Percentiles rank a stretch among this genome's conserved stretches.
These are phyloP conservation scores for Cladorrhinum samala DNA, from an alignment of 495 filamentous ascomycete species.

Conservation along the genomic window DNA sequence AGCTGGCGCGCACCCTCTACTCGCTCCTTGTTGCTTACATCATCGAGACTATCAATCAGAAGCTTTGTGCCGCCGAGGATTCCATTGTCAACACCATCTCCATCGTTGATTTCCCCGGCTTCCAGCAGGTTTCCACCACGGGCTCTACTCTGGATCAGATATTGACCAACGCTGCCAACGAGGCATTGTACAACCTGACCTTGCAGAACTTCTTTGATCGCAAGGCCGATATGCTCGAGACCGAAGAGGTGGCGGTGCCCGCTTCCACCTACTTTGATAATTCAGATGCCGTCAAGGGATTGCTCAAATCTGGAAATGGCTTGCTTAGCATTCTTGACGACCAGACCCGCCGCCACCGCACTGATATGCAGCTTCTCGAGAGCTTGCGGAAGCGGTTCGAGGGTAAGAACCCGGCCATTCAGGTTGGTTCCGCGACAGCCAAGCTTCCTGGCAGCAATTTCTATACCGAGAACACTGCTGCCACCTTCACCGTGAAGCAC, in stretches of 20 bases:
- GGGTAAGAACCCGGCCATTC: constrained; percentile 84
- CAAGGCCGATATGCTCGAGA: constrained; percentile 84
- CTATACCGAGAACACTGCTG: constrained; percentile 64
- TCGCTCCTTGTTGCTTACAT: constrained; percentile 92
- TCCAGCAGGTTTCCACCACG: constrained; percentile 74
- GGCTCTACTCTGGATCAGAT: constrained; percentile 86
- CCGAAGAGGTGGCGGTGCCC: constrained; percentile 81
- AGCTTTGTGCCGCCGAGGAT: constrained; percentile 80
- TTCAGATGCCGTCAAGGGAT: constrained; percentile 80
- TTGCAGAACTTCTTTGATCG: constrained; percentile 93
- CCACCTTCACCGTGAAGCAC: constrained; percentile 85
- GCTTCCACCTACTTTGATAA: constrained; percentile 97
- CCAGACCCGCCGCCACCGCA: constrained; percentile 81
- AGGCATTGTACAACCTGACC: constrained; percentile 86
- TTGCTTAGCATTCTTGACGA: constrained; percentile 91
- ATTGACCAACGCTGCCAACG: constrained; percentile 87
- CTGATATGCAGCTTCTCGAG: constrained; percentile 83
- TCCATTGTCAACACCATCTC: constrained; percentile 87
- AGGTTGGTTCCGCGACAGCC: constrained; percentile 60
- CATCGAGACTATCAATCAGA: constrained; percentile 87
- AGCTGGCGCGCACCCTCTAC: constrained; percentile 87
- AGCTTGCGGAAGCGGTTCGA: constrained; percentile 88
- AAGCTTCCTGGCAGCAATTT: constrained; percentile 75
- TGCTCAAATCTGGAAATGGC: constrained; percentile 88
- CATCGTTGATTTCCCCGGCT: constrained; percentile 94